Conservation (phyloP, 2,329 filamentous ascomycete genomes). For the Chalara sp. region DNA sequence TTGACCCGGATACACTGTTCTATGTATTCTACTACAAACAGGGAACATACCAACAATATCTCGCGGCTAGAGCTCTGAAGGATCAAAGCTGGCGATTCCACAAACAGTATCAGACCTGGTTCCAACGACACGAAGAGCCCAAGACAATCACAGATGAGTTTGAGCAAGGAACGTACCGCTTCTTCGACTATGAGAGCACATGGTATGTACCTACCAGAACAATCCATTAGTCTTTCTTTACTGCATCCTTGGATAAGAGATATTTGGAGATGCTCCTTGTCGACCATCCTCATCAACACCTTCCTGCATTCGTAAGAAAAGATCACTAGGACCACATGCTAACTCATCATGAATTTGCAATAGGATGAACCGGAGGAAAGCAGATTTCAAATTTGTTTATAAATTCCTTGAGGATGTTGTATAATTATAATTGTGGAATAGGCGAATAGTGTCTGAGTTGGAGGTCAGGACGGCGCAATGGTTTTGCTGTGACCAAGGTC, state of each 20-base stretch:
- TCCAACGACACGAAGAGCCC: slow-evolving; percentile 95
- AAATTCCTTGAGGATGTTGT: slow-evolving; percentile 96
- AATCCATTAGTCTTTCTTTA: too few species aligned
- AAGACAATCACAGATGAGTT: slow-evolving; percentile 98
- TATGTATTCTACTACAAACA: slow-evolving; percentile 99
- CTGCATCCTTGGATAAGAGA: too few species aligned
- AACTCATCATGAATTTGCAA: slow-evolving; percentile 4
- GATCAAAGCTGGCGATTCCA: slow-evolving; percentile 98
- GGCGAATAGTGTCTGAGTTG: slow-evolving; percentile 62
- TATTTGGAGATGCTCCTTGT: too few species aligned
- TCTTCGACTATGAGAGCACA: slow-evolving; percentile 99
- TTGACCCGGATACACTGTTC: slow-evolving; percentile 94
- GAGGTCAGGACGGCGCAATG: slow-evolving; percentile 59
- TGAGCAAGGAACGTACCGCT: slow-evolving; percentile 96
- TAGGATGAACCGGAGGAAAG: slow-evolving; percentile 98
- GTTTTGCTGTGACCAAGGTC: slow-evolving; percentile 54
- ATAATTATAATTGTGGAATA: slow-evolving; percentile 35
- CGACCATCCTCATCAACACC: too few species aligned
- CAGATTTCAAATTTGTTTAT: slow-evolving; percentile 97
- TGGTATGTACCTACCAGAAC: slow-evolving; percentile 50
- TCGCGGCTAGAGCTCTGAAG: slow-evolving; percentile 94
- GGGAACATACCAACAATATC: slow-evolving; percentile 88
- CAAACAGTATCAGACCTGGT: slow-evolving; percentile 99
- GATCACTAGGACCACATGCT: neutral
- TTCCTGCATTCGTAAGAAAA: neutral